phyloP scores from a whole-genome alignment of 768 basidiomycete species.

The Mycena kentingensis region DNA sequence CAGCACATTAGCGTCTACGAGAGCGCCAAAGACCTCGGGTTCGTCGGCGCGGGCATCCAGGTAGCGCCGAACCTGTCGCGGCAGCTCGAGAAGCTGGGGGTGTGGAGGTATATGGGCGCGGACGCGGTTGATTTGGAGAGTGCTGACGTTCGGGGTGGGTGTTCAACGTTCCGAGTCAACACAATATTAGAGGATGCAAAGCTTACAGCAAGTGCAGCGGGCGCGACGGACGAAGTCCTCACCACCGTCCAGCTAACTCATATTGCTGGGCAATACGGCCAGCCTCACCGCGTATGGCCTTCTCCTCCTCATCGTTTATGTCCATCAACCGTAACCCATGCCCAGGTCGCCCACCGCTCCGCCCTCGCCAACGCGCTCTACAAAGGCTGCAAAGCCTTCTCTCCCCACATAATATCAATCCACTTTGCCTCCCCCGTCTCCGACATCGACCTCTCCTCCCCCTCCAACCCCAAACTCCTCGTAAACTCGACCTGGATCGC shows the following conservation, averaged over 20 bases:
- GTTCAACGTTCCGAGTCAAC: background rate
- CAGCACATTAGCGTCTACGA: conserved; percentile 34
- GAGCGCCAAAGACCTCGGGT: conserved; percentile 30
- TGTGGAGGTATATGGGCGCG: conserved; percentile 28
- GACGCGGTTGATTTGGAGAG: conserved; percentile 32
- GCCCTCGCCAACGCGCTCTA: conserved; percentile 35
- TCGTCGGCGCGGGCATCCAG: conserved; percentile 41
- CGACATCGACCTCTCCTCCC: conserved; percentile 32
- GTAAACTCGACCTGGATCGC: conserved; percentile 26
- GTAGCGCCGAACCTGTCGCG: conserved; percentile 38
- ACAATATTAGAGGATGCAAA: background rate
- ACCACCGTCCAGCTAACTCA: conserved; percentile 31
- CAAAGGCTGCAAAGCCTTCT: conserved; percentile 27
- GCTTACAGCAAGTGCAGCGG: conserved; percentile 13
- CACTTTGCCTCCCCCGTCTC: conserved; percentile 28
- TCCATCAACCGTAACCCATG: background rate
- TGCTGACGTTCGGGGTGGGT: conserved; percentile 31
- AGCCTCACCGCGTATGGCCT: conserved; percentile 29
- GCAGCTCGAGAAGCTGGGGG: conserved; percentile 32
- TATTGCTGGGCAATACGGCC: conserved; percentile 32
- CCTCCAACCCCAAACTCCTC: conserved; percentile 11
- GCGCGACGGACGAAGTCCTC: conserved; percentile 32
- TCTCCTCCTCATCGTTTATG: background rate
- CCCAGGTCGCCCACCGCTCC: conserved; percentile 34
- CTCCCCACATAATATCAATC: conserved; percentile 29